These are phyloP conservation scores for Colletotrichum higginsianum DNA, from an alignment of 2,329 filamentous ascomycete species.

Conservation along the genomic window DNA sequence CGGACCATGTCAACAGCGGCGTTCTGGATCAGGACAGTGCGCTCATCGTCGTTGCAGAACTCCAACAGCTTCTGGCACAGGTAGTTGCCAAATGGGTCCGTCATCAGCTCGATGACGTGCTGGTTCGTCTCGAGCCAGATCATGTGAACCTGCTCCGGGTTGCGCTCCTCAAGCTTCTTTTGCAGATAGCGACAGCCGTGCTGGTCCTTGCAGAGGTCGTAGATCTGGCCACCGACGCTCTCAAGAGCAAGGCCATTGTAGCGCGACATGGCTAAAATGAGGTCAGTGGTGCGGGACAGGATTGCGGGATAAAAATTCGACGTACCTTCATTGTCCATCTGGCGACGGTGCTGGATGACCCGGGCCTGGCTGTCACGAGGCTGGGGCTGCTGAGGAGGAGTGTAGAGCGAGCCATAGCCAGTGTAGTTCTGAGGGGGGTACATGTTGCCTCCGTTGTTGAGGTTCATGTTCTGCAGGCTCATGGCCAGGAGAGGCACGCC, in stretches of 20 bases:
- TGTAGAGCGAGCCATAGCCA: slow-evolving; percentile 68
- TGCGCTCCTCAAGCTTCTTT: slow-evolving; percentile 94
- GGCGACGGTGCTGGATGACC: slow-evolving; percentile 81
- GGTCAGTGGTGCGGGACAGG: slow-evolving; percentile 48
- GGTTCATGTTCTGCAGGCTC: slow-evolving; percentile 77
- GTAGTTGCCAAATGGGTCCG: slow-evolving; percentile 98
- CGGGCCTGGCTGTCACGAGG: slow-evolving; percentile 83
- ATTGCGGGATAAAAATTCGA: slow-evolving; percentile 11
- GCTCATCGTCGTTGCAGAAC: slow-evolving; percentile 94
- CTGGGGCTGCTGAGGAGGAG: slow-evolving; percentile 61
- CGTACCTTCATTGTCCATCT: slow-evolving; percentile 80
- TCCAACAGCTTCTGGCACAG: slow-evolving; percentile 98
- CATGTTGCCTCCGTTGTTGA: slow-evolving; percentile 57
- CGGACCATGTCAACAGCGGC: slow-evolving; percentile 89
- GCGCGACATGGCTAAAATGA: slow-evolving; percentile 75
- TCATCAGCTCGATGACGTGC: slow-evolving; percentile 98
- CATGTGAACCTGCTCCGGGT: slow-evolving; percentile 86
- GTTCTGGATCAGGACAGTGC: slow-evolving; percentile 92
- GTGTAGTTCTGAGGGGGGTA: slow-evolving; percentile 73
- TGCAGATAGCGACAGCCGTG: slow-evolving; percentile 97
- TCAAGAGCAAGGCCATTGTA: slow-evolving; percentile 89
- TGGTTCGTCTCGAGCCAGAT: slow-evolving; percentile 95
- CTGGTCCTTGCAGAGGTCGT: slow-evolving; percentile 95
- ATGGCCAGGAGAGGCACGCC: slow-evolving; percentile 75
- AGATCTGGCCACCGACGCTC: slow-evolving; percentile 85